phyloP scores from a whole-genome alignment of 2,329 filamentous ascomycete genomes.

The Cryphonectria japonica region DNA sequence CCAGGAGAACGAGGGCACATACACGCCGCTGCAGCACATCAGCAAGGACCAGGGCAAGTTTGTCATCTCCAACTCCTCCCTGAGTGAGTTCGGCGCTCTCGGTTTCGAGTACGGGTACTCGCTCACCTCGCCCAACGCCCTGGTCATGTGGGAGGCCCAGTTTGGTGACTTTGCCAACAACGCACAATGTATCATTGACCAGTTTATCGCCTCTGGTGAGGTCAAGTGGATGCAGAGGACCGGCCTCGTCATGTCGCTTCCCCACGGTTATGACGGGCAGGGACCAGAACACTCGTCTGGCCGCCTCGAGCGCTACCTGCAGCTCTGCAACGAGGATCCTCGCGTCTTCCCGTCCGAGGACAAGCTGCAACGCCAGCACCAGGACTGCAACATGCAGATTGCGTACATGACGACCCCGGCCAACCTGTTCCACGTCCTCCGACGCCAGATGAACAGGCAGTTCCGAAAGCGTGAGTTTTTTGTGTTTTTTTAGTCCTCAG shows the following conservation, averaged over 20 bases:
- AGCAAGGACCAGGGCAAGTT: slow-evolving; percentile 93
- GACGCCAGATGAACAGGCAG: slow-evolving; percentile 97
- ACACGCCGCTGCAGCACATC: slow-evolving; percentile 89
- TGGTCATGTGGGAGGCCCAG: slow-evolving; percentile 99
- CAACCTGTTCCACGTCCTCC: slow-evolving; percentile 94
- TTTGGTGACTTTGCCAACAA: slow-evolving; percentile 99
- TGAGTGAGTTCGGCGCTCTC: slow-evolving; percentile 71
- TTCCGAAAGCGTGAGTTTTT: slow-evolving; percentile 91
- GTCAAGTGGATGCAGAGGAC: slow-evolving; percentile 99
- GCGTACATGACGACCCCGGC: slow-evolving; percentile 95
- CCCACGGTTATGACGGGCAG: slow-evolving; percentile 97
- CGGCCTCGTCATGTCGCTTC: slow-evolving; percentile 92
- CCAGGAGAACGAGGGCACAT: slow-evolving; percentile 90
- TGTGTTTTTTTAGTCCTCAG: slow-evolving; percentile 44
- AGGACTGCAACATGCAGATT: slow-evolving; percentile 99
- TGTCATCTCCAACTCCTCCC: slow-evolving; percentile 94
- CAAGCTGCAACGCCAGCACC: slow-evolving; percentile 94
- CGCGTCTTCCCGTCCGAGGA: slow-evolving; percentile 86
- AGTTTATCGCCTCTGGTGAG: slow-evolving; percentile 97
- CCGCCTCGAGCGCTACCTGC: slow-evolving; percentile 94
- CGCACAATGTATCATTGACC: slow-evolving; percentile 97
- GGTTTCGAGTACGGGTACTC: slow-evolving; percentile 99
- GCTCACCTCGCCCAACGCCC: slow-evolving; percentile 90
- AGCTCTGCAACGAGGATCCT: slow-evolving; percentile 96
- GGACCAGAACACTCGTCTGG: slow-evolving; percentile 98